Conservation (phyloP, 768 basidiomycete genomes). For the Podaxis sp. region DNA sequence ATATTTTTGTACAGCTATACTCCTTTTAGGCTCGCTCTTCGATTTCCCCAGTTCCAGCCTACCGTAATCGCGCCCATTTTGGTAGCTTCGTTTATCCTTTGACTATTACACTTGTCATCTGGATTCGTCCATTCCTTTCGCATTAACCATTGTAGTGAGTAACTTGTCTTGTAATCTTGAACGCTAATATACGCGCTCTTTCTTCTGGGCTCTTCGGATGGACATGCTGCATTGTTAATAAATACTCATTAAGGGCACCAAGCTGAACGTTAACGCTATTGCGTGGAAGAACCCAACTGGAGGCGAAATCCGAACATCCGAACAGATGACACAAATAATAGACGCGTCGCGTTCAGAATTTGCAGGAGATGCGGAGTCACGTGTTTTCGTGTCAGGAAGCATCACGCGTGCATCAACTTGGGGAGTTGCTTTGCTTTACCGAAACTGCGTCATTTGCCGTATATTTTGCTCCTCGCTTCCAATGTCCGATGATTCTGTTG, state of each 20-base stretch:
- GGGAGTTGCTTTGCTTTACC: neutral
- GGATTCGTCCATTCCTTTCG: neutral
- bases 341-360: neutral
- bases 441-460: neutral
- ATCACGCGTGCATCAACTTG: neutral
- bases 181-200: neutral
- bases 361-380: neutral
- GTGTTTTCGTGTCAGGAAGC: conserved; percentile 2
- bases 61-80: neutral
- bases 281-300: no score
- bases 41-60: neutral
- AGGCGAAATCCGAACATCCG: no score
- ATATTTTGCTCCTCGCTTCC: neutral
- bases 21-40: neutral
- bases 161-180: neutral
- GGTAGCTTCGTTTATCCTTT: neutral
- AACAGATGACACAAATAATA: no score
- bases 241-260: no score
- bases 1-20: neutral
- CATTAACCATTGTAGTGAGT: neutral
- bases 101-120: neutral
- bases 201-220: neutral
- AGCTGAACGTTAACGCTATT: no score
- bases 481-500: conserved; percentile 12
- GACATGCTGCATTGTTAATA: no score